Evolutionary conservation across 78 protist genomes (phyloP).

Genomic region (Tieghemostelium lacteum): DNA sequence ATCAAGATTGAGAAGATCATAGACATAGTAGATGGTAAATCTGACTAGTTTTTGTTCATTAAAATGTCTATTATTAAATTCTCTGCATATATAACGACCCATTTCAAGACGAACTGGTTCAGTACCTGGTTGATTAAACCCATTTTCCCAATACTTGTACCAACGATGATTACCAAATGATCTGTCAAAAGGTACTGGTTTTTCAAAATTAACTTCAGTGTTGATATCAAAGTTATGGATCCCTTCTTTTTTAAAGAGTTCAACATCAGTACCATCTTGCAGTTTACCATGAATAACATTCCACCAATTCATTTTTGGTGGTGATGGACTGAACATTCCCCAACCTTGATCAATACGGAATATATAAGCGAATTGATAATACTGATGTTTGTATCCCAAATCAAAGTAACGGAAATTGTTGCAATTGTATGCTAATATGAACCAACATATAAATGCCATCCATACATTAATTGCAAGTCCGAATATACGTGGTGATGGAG

Average conservation of each 20-base stretch:
- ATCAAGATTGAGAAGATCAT: slow-evolving; percentile 11
- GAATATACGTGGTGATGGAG: background rate
- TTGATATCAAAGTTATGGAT: slow-evolving; percentile 38
- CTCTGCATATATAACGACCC: slow-evolving; percentile 47
- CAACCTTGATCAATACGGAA: background rate
- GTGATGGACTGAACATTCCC: slow-evolving; percentile 33
- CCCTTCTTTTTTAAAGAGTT: slow-evolving; percentile 55
- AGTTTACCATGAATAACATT: slow-evolving; percentile 62
- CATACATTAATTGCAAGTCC: background rate
- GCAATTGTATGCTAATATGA: slow-evolving; percentile 23
- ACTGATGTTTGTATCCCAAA: background rate
- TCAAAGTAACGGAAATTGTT: background rate
- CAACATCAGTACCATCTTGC: slow-evolving; percentile 62
- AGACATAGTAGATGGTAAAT: slow-evolving; percentile 14
- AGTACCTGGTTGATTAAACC: slow-evolving; percentile 8
- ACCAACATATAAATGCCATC: slow-evolving; percentile 23
- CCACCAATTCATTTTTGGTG: slow-evolving; percentile 81
- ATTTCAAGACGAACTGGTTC: slow-evolving; percentile 26
- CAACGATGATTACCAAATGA: slow-evolving; percentile 78
- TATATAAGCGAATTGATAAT: background rate
- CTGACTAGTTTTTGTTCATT: background rate
- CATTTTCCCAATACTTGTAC: slow-evolving; percentile 83
- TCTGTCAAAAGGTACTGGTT: slow-evolving; percentile 59
- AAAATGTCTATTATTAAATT: slow-evolving; percentile 4
- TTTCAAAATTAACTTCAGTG: slow-evolving; percentile 34